phyloP scores from a whole-genome alignment of 192 early-diverging fungal genomes.

The Oehlia diaphana region DNA sequence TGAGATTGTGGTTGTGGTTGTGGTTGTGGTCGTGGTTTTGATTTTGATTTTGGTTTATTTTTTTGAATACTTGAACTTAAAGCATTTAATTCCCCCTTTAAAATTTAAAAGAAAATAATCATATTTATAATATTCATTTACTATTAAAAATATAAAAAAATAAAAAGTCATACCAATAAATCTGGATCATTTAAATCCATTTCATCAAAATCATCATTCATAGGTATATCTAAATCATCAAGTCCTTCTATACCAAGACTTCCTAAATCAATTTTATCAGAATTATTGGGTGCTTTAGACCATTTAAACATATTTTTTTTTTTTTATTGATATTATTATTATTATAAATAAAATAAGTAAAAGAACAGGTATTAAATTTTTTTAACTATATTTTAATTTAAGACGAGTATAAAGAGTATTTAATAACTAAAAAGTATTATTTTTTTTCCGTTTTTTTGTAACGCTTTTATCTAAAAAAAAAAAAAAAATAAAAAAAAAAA shows the following conservation, averaged over 20 bases:
- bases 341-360: no score
- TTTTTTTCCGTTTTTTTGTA: no score
- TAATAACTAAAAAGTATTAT: no score
- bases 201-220: constrained; percentile 36
- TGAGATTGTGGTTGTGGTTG: no score
- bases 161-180: constrained; percentile 41
- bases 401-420: no score
- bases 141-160: background rate
- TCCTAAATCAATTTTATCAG: background rate
- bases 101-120: background rate
- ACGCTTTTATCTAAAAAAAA: no score
- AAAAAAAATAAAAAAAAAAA: no score
- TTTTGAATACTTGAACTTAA: constrained; percentile 35
- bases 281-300: background rate
- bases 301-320: background rate
- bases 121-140: no score
- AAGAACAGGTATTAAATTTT: no score
- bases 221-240: constrained; percentile 1
- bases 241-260: background rate
- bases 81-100: constrained; percentile 50
- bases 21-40: constrained; percentile 5
- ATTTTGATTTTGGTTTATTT: constrained; percentile 29
- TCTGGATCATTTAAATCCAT: constrained; percentile 54
- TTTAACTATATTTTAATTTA: no score
- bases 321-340: no score